Evolutionary conservation across 139 green algal species (phyloP), one percentile per base, ranked within the genome.

Genomic region (Picochlorum sp.): DNA sequence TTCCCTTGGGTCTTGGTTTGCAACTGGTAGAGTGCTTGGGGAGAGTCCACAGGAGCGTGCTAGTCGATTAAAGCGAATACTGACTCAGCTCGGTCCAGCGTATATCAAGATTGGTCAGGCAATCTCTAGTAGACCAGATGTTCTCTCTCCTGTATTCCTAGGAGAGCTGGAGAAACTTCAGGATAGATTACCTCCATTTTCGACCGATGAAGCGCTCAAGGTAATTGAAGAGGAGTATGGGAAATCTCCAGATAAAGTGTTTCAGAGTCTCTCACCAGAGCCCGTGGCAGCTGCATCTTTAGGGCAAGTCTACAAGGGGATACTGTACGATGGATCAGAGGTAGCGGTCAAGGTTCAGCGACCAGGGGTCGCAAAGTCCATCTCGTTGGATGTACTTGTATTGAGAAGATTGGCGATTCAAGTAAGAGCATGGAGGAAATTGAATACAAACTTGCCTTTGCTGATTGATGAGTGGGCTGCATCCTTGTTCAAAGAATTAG

Each of bases 381-480:
- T 96, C 26, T 82, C 79, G 2, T 63, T 91, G 38, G 90, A 96
- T 69, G 74, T 91, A 8, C 89, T 81, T 73, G 86, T 96, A 45
- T 66, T 96, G 57, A 79, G 89, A 20, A 57, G 65, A 49, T 41
- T 77, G 54, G 38, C 59, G 16, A 18, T 49, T 6, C 7, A 50
- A 6, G 65, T 82, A 41, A 58, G 63, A 2, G 23, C 24, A 10
- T 70, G 18, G 63, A 68, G 77, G 37, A 78, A 80, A 44, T 21
- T 95, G 44, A 95, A 92, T 77, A 89, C 80, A 13, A 87, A 96
- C 76, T 77, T 96, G 45, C 85, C 86, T 0, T 70, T 74, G 9
- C 70, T 96, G 70, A 76, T 96, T 31, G 90, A 96, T 62, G 89
- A 95, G 73, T 96, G 90, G 90, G 88, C 86, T 0, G 64, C 67